A percentile compares a stretch with the other conserved stretches of the same genome.
These are phyloP conservation scores for Flaveria brownii DNA, from an alignment of 129 eudicot genomes.

Conservation along the genomic window DNA sequence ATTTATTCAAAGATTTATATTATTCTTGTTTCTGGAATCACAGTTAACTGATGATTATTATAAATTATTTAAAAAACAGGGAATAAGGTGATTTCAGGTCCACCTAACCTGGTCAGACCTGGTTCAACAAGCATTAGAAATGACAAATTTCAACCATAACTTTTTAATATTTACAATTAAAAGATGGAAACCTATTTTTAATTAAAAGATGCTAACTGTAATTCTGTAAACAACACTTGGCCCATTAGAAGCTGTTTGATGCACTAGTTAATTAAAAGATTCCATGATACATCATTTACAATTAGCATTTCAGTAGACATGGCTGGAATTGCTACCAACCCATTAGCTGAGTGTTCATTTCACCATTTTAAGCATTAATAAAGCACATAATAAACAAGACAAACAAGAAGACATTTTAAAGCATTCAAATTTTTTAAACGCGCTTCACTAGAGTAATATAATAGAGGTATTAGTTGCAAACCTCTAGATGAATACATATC, in stretches of 20 bases:
- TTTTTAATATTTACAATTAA: too few species aligned
- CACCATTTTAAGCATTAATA: not conserved
- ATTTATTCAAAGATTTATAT: not conserved
- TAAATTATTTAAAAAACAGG: not conserved
- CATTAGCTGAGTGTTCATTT: not conserved
- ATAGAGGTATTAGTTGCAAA: conserved; percentile 34
- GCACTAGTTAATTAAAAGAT: too few species aligned
- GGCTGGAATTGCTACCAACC: not conserved
- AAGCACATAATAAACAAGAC: not conserved
- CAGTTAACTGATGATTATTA: not conserved
- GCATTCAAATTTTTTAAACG: not conserved
- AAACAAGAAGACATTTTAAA: not conserved
- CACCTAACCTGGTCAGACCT: not conserved
- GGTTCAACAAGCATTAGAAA: not conserved
- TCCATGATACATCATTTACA: too few species aligned
- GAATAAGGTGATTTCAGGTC: not conserved
- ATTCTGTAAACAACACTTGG: too few species aligned
- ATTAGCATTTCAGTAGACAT: too few species aligned
- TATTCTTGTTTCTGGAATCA: not conserved
- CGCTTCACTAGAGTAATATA: conserved; percentile 2
- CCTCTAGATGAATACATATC: conserved; percentile 83
- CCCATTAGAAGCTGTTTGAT: too few species aligned
- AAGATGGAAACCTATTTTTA: too few species aligned
- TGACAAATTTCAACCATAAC: not conserved
- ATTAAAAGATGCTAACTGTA: too few species aligned